Percentiles rank a stretch among this genome's conserved stretches.
Evolutionary conservation across 225 moss, liverwort and hornwort genomes (phyloP).

Genomic region (Pseudisothecium myosuroides): DNA sequence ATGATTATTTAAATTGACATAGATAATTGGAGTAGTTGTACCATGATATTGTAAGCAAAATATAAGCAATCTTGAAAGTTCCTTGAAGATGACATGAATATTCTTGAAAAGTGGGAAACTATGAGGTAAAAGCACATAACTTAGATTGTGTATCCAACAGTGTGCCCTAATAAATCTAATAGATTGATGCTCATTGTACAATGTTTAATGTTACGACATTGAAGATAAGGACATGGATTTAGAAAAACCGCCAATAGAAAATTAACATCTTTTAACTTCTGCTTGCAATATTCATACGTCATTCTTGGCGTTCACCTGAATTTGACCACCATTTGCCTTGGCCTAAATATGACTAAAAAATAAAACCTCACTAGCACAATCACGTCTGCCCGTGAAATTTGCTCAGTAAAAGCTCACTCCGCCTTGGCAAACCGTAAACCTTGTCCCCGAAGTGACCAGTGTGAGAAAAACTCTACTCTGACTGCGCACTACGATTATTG

Average conservation of each 20-base stretch:
- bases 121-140: not conserved
- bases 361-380: not conserved
- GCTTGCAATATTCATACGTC: no score
- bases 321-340: not conserved
- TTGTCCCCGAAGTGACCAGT: not conserved
- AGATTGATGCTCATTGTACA: not conserved
- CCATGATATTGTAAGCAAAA: not conserved
- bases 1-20: not conserved
- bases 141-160: not conserved
- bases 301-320: not conserved
- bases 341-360: no score
- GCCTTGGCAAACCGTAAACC: not conserved
- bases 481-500: not conserved
- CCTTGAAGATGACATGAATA: not conserved
- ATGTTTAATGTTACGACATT: not conserved
- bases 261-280: no score
- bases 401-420: not conserved
- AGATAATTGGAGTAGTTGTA: not conserved
- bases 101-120: no score
- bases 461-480: not conserved
- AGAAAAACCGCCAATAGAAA: not conserved
- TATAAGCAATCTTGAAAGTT: not conserved
- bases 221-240: not conserved
- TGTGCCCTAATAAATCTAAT: not conserved
- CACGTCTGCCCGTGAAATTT: not conserved